Percentiles rank a stretch among this genome's conserved stretches.
phyloP scores from a whole-genome alignment of 225 moss, liverwort and hornwort genomes.

The Marchantia paleacea region DNA sequence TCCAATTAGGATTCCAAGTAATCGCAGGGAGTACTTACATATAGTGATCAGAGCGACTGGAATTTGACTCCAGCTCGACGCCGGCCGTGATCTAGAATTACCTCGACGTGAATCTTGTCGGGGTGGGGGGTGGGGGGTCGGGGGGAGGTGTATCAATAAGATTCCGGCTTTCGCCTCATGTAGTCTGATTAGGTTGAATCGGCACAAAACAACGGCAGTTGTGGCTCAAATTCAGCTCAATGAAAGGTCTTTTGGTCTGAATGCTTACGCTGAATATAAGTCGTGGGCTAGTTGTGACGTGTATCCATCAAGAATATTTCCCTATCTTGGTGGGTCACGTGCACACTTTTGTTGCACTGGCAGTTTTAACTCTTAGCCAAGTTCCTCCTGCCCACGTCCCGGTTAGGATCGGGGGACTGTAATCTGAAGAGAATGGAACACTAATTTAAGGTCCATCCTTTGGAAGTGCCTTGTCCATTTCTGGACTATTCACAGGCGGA shows the following conservation, averaged over 20 bases:
- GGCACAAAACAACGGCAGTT: neutral
- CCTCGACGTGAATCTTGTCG: neutral
- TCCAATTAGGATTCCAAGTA: neutral
- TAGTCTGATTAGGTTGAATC: neutral
- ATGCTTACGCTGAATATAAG: neutral
- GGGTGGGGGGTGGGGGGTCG: too few species aligned
- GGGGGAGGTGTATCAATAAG: neutral
- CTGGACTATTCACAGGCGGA: neutral
- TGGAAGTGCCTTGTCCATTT: neutral
- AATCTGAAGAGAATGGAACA: neutral
- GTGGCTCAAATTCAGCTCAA: neutral
- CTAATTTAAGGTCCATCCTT: neutral
- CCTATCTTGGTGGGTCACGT: neutral
- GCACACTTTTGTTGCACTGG: neutral
- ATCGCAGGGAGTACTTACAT: neutral
- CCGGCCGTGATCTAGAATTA: neutral
- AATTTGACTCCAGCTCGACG: neutral
- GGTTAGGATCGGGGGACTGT: neutral
- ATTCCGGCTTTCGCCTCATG: neutral
- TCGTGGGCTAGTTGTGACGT: neutral
- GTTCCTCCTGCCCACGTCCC: neutral
- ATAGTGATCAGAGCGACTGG: neutral
- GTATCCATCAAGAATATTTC: neutral
- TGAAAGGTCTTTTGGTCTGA: neutral
- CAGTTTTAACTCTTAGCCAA: neutral